Base-by-base conservation (phyloP, 805 yeast species). In the Saturnispora quitensis region DNA sequence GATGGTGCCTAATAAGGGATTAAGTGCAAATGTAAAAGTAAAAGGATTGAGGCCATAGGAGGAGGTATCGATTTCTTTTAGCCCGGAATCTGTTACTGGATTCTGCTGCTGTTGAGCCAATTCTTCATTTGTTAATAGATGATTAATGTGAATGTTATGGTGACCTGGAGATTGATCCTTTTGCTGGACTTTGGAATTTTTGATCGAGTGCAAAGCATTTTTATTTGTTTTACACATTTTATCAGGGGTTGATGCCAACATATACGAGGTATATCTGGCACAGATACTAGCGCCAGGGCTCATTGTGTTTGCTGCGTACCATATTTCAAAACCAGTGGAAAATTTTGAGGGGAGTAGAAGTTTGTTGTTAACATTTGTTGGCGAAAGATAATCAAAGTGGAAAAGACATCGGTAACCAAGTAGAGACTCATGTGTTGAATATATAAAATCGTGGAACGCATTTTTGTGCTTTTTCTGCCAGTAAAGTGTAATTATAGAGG, bases 231-330 rank as follows among this genome's bases (percentile, higher is more conserved):
- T 18, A 10, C 33, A 17, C 7, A 20, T 24, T 8, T 38, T 7
- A 38, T 38, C 42, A 38, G 42, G 25, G 13, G 25, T 20, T 5
- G 42, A 38, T n/a, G 42, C 22, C 6, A 51, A 52, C 33, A 66
- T 50, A 55, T 87, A 83, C 0, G 97, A 87, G 1, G 91, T 77
- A 64, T 93, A 91, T 44, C 97, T 70, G 46, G 89, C 65, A 0
- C 95, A 91, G 1, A 95, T 79, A 0, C 96, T 87, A 18, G 90
- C 64, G 0, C 97, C 98, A 0, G 97, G 97, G 53, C 91, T 83
- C 76, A 88, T 84, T 45, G 86, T 84, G 44, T 76, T 66, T 0
- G 89, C 80, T 1, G 96, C 96, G 58, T 85, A 86, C 91, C 96
- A 93, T 4, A 89, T 56, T 68, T 93, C 99, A 9, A 85, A 78